Base-by-base conservation (phyloP, 345 rosid species). In the Rhizophora mangle region DNA sequence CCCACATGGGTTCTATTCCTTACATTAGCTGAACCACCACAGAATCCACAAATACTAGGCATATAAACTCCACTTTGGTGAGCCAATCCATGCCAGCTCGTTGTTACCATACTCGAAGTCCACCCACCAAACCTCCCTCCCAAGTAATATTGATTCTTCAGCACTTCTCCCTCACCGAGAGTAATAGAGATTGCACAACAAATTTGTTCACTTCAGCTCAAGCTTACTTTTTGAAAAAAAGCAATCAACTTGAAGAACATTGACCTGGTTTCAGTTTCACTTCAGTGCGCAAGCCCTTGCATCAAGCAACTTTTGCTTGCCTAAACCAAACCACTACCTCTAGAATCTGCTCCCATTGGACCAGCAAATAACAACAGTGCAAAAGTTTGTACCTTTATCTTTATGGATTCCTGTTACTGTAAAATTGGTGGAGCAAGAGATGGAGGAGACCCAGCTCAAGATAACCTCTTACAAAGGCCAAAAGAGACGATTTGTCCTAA, bases 81-180 rank as follows among this genome's bases (percentile, higher is more conserved):
- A 71, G 63, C 63, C 57, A 83, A 67, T 20, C 74, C 76, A 71
- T 72, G 72, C 53, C 73, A 55, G 29, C 73, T 51, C 52, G 60
- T 52, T 37, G 43, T 61, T 74, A 66, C 60, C 37, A 81, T 74
- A 53, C 72, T 59, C 57, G 76, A 72, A 68, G 64, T 77, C 63
- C 74, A 15, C 1, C 49, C 49, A 13, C 49, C 46, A 21, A 27
- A 24, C 30, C 9, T 26, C 15, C 59, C 59, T 55, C 59, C 59
- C 59, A 55, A 21, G 29, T 22, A 9, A 13, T 6, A 5, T 24
- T 24, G 57, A 53, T 53, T 43, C 49, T 43, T 72, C 76, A 64
- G 73, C 1, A 78, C 20, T 56, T 78, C 85, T 43, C 64, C 72
- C 85, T 74, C 72, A 13, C 49, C 49, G 3, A 43, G 49, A 43